Evolutionary conservation across 257 asterid species (phyloP), one percentile per base, ranked within the genome.

Genomic region (Salvia hispanica): DNA sequence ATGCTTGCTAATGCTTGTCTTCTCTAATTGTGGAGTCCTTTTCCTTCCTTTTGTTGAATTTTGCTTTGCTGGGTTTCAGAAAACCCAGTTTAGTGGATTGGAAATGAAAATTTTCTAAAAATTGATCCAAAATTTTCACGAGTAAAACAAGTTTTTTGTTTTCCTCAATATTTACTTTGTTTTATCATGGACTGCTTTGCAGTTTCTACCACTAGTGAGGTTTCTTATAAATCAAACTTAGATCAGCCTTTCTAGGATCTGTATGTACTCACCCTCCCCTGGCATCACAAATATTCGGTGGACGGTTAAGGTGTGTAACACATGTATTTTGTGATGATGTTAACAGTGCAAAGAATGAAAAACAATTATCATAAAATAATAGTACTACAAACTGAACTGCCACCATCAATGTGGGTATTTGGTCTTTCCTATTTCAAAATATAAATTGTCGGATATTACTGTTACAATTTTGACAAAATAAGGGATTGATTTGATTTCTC

Each of bases 401-500:
- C 6, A 54, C 59, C 43, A 21, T 54, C 13, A 42, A 55, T 55
- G 14, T 18, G 62, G 21, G 53, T 18, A 60, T 39, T 53, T 43
- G 56, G 4, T 54, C 11, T 16, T 36, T 51, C 58, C 7, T 42
- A 11, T 12, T 43, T 42, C 34, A 62, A 48, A 7, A 44, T 64
- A 13, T 58, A 8, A 12, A n/a, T 56, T n/a, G 28, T 53, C 7
- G 6, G 34, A 43, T 33, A 42, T 16, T 48, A 54, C 52, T 36
- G 54, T 36, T 34, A 60, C 34, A 3, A n/a, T 73, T 28, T 28
- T 37, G 64, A 14, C 13, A 10, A 12, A 46, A 45, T 28, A 46
- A 33, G 7, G 11, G 15, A 36, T 55, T 83, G 28, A 77, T 66
- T 34, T 37, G 50, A 82, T 48, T 18, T 62, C 25, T 71, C 59